These are phyloP conservation scores for Trichoderma cornu-damae DNA, from an alignment of 2,329 filamentous ascomycete genomes.

Conservation along the genomic window DNA sequence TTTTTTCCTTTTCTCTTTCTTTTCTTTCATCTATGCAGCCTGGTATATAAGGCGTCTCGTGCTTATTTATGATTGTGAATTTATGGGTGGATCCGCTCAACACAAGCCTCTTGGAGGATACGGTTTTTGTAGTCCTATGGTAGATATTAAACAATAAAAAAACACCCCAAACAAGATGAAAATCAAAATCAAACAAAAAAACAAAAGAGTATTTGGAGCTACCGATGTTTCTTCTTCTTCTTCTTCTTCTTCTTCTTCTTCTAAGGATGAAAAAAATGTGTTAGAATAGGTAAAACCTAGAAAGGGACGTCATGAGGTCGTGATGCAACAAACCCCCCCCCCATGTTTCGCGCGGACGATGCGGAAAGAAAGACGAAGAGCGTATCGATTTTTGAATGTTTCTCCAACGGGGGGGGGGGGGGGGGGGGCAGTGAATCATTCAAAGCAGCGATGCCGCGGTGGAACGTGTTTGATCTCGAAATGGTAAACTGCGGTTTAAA, in stretches of 20 bases:
- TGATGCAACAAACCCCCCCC: neutral
- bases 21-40: conserved; percentile 9
- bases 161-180: neutral
- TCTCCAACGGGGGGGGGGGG: no score
- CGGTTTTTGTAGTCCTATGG: neutral
- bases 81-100: conserved; percentile 12
- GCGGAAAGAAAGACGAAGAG: neutral
- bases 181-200: neutral
- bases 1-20: neutral
- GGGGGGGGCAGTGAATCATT: no score
- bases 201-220: neutral
- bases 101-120: neutral
- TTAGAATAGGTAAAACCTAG: neutral
- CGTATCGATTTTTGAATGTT: neutral
- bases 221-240: neutral
- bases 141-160: no score
- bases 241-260: no score
- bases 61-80: conserved; percentile 18
- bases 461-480: no score
- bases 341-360: neutral
- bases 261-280: neutral
- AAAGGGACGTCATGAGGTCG: neutral
- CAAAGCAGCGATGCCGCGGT: no score
- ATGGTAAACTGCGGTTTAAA: no score
- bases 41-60: conserved; percentile 16